Conservation (phyloP, 2,329 filamentous ascomycete species). For the Thermothelomyces thermophilus region DNA sequence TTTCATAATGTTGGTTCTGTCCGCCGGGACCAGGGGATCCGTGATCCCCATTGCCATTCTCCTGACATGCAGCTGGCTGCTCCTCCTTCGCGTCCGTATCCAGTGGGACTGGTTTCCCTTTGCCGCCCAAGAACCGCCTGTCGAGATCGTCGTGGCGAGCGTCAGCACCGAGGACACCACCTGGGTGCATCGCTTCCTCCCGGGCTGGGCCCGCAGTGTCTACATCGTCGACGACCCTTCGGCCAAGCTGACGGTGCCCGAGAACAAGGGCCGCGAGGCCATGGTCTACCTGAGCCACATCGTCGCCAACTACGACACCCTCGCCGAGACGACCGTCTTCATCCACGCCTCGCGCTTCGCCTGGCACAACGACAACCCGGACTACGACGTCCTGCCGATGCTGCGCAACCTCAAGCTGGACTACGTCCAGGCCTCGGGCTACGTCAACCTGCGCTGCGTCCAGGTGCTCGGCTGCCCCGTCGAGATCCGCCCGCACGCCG, state of each 20-base stretch:
- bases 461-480: slow-evolving; percentile 50
- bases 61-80: slow-evolving; percentile 7
- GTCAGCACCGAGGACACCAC: slow-evolving; percentile 21
- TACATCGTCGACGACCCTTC: slow-evolving; percentile 47
- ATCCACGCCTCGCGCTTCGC: slow-evolving; percentile 42
- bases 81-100: slow-evolving; percentile 3
- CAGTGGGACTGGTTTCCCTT: not conserved
- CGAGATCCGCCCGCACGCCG: slow-evolving; percentile 38
- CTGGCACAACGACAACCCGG: slow-evolving; percentile 49
- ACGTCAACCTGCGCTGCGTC: slow-evolving; percentile 55
- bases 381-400: slow-evolving; percentile 47
- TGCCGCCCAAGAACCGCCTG: not conserved
- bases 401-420: slow-evolving; percentile 43
- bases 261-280: slow-evolving; percentile 46
- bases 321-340: slow-evolving; percentile 41
- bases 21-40: slow-evolving; percentile 1
- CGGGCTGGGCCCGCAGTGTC: slow-evolving; percentile 45
- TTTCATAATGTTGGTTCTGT: not conserved
- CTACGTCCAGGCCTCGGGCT: slow-evolving; percentile 48
- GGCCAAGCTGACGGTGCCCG: slow-evolving; percentile 41
- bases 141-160: slow-evolving; percentile 21
- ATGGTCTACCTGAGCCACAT: slow-evolving; percentile 50
- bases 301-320: slow-evolving; percentile 42
- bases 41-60: slow-evolving; percentile 4
- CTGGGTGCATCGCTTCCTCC: slow-evolving; percentile 38